These are phyloP conservation scores for Vigna reflexopilosa DNA, from an alignment of 306 rosid genomes.

Conservation along the genomic window DNA sequence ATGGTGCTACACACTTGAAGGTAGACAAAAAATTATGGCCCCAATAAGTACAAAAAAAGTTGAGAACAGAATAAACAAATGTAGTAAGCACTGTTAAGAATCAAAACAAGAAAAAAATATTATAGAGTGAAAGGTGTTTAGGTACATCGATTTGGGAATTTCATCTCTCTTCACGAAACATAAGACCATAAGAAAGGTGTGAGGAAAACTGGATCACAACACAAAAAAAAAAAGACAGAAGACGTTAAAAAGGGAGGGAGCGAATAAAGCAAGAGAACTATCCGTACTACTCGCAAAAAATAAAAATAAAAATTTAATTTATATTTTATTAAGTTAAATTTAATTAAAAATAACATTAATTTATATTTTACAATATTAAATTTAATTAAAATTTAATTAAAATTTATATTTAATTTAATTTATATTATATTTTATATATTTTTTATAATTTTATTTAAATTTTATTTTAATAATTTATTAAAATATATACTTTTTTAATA, in stretches of 20 bases:
- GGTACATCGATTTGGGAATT: neutral
- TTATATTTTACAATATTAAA: too few relatives aligned
- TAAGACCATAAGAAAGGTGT: neutral
- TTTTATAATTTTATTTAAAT: too few relatives aligned
- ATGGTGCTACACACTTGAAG: neutral
- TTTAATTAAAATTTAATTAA: too few relatives aligned
- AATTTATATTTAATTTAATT: too few relatives aligned
- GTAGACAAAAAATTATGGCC: neutral
- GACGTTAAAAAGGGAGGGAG: neutral
- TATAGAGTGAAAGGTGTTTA: too few relatives aligned
- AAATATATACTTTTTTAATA: too few relatives aligned
- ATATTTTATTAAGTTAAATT: too few relatives aligned
- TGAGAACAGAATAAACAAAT: neutral
- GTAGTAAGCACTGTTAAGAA: neutral
- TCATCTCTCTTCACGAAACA: neutral
- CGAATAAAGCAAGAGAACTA: neutral
- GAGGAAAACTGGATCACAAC: neutral
- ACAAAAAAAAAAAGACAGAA: neutral
- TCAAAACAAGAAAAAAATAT: neutral
- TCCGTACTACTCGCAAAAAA: too few relatives aligned
- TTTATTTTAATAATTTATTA: too few relatives aligned
- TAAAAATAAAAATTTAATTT: too few relatives aligned
- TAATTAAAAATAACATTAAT: too few relatives aligned
- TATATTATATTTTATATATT: too few relatives aligned
- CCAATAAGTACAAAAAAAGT: neutral